Percentiles rank a stretch among this genome's conserved stretches.
Conservation (phyloP, 1,284 basidiomycete genomes). For the Tausonia pullulans region DNA sequence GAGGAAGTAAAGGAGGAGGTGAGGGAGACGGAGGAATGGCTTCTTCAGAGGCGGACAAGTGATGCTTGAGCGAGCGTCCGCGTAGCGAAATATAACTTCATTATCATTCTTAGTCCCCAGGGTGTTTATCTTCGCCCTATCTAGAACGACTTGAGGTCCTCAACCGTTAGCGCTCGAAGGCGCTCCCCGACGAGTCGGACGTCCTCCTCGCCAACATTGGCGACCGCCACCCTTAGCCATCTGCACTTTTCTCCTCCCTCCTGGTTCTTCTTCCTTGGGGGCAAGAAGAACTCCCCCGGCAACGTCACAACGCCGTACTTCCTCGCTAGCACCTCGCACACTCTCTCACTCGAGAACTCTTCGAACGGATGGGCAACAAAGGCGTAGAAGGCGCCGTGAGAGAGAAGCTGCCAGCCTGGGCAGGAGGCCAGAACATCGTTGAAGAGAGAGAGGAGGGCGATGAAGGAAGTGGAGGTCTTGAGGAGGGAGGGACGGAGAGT, state of each 20-base stretch:
- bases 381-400: conserved; percentile 61
- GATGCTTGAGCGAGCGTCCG: too few species aligned
- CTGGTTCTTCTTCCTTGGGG: conserved; percentile 23
- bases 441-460: conserved; percentile 53
- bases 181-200: conserved; percentile 50
- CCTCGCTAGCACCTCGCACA: conserved; percentile 50
- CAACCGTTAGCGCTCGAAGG: conserved; percentile 38
- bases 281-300: conserved; percentile 57
- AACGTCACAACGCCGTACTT: conserved; percentile 56
- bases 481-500: conserved; percentile 44
- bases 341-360: conserved; percentile 41
- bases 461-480: conserved; percentile 43
- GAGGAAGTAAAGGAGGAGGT: too few species aligned
- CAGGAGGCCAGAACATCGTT: conserved; percentile 30
- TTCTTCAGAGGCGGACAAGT: too few species aligned
- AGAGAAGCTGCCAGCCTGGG: conserved; percentile 51
- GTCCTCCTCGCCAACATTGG: conserved; percentile 60
- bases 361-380: conserved; percentile 62
- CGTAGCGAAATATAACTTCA: too few species aligned
- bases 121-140: too few species aligned
- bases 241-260: conserved; percentile 31
- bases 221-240: conserved; percentile 68
- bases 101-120: too few species aligned
- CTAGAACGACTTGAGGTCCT: neutral
- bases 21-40: too few species aligned